phyloP scores from a whole-genome alignment of 2,329 filamentous ascomycete genomes.

The Ploettnerulaceae sp. region DNA sequence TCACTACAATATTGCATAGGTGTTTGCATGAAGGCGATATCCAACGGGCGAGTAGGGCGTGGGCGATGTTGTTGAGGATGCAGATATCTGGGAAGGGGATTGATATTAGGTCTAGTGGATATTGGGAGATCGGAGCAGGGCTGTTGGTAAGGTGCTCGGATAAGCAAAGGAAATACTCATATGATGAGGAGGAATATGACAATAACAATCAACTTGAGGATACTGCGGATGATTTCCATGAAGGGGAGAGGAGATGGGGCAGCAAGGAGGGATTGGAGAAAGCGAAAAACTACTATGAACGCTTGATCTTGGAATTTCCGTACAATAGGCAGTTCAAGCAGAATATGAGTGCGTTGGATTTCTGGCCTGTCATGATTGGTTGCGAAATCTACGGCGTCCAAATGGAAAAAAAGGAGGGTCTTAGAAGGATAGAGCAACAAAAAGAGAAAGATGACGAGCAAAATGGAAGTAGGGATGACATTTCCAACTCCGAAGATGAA shows the following conservation, averaged over 20 bases:
- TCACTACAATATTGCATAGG: constrained; percentile 66
- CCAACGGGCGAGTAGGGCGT: constrained; percentile 65
- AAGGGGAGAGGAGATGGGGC: constrained; percentile 33
- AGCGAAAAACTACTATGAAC: constrained; percentile 68
- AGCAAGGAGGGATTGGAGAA: constrained; percentile 48
- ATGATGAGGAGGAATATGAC: constrained; percentile 9
- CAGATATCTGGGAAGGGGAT: constrained; percentile 50
- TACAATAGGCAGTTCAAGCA: constrained; percentile 56
- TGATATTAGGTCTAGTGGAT: constrained; percentile 63
- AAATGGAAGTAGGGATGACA: constrained; percentile 18
- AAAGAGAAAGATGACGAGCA: constrained; percentile 31
- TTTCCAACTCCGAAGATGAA: constrained; percentile 15
- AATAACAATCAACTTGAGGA: constrained; percentile 7
- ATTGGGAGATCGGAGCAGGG: constrained; percentile 84
- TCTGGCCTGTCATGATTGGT: constrained; percentile 76
- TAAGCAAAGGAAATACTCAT: not conserved
- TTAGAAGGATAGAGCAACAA: constrained; percentile 36
- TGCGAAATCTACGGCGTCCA: constrained; percentile 75
- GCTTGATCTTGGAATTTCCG: constrained; percentile 71
- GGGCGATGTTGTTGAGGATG: constrained; percentile 65
- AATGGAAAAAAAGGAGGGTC: constrained; percentile 48
- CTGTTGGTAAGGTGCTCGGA: constrained; percentile 59
- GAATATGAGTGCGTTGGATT: constrained; percentile 63
- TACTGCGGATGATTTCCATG: not conserved
- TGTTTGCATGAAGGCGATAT: constrained; percentile 69